Base-by-base conservation (phyloP, 352 stramenopile species). In the Thraustochytrium striatum region DNA sequence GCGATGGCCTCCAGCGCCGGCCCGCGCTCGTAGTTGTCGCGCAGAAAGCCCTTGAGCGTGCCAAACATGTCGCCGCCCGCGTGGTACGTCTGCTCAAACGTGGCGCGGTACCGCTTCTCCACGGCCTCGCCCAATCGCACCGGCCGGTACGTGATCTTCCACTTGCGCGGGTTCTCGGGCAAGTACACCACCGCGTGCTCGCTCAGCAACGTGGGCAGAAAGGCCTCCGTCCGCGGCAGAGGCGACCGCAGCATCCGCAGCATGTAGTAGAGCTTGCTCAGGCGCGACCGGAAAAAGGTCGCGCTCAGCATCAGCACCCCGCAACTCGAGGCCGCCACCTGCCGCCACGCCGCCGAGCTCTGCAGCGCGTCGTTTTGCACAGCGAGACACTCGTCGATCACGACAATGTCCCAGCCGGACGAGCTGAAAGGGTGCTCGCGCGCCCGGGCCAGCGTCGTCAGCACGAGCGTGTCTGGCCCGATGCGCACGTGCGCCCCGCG, bases 241-340 rank as follows among this genome's bases (percentile, higher is more conserved):
- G 68, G 68, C 13, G 39, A 69, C n/a, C 68, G 68, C 16, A 75
- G 28, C 68, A 75, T 75, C 1, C 68, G 47, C n/a, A 75, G 43
- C 19, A 75, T n/a, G 5, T 55, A 30, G 33, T 55, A 75, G 39
- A 75, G 68, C 21, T 65, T 36, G 19, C 30, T n/a, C 53, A 75
- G 68, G 5, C 68, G 47, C 21, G 68, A 75, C 16, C 68, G 39
- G n/a, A 55, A 75, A 30, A 75, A 55, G 39, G 68, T 75, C 1
- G 68, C 68, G 1, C 32, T 55, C 68, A 75, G 33, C 68, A 75
- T 65, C 53, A 75, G 43, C n/a, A 75, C 68, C 19, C 68, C 68
- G 30, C 53, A 65, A 21, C 35, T 9, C n/a, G 32, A 55, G 35
- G 47, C 47, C 68, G 68, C 13, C 7, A 75, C 68, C 28, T 75